Percentiles rank a stretch among this genome's conserved stretches.
These are phyloP conservation scores for Ustilago nuda DNA, from an alignment of 1,284 basidiomycete genomes.

Conservation along the genomic window DNA sequence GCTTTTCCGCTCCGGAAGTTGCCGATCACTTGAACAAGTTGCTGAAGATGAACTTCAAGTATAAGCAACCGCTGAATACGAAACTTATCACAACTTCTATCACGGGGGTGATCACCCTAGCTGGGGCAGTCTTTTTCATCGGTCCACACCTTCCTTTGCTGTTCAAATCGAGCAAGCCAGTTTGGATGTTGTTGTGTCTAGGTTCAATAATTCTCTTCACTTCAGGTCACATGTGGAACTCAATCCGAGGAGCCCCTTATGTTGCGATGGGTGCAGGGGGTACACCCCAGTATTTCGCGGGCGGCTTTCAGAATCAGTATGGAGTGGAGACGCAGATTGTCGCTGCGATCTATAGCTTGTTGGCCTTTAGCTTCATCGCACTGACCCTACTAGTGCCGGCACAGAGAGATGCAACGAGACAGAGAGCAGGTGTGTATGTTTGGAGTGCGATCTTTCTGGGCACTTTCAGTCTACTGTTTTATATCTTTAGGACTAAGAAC, in stretches of 20 bases:
- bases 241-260: constrained; percentile 86
- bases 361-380: constrained; percentile 84
- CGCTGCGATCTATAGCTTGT: constrained; percentile 83
- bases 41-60: constrained; percentile 40
- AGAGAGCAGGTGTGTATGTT: constrained; percentile 86
- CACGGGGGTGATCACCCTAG: constrained; percentile 22
- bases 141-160: constrained; percentile 31
- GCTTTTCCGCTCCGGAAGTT: constrained; percentile 48
- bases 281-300: constrained; percentile 82
- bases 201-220: constrained; percentile 65
- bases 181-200: constrained; percentile 55
- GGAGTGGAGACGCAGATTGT: constrained; percentile 93
- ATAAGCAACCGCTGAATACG: constrained; percentile 53
- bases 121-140: constrained; percentile 34
- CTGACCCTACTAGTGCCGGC: constrained; percentile 84
- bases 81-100: constrained; percentile 35
- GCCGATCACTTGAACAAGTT: constrained; percentile 40
- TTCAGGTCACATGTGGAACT: constrained; percentile 87
- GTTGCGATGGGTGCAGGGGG: constrained; percentile 72
- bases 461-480: constrained; percentile 87
- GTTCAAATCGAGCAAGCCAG: constrained; percentile 28
- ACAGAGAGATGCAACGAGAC: constrained; percentile 79
- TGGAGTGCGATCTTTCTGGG: constrained; percentile 86
- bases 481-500: constrained; percentile 92
- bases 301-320: constrained; percentile 88